Evolutionary conservation across 345 rosid species (phyloP), one percentile per base, ranked within the genome.

Genomic region (Lenwebbia sp.): DNA sequence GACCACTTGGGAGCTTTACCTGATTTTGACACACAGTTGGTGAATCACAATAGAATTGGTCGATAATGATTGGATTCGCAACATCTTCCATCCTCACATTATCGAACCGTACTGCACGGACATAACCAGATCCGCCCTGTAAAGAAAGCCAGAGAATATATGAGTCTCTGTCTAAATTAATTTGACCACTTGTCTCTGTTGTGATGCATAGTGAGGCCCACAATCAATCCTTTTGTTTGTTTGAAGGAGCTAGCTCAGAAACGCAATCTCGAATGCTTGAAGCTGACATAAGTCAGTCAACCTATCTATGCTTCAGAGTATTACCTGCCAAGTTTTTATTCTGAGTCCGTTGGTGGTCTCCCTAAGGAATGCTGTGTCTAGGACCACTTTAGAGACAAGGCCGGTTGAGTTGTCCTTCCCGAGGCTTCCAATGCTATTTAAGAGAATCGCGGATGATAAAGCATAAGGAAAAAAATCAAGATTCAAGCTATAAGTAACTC

Each of bases 321-420:
- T 89, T 92, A 96, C 99, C 99, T 97, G 99, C 98, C 98, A 97
- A 57, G 99, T 96, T 89, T 97, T 97, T 86, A 97, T 97, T 91
- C 99, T 94, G 87, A 97, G 91, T 65, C 99, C 99, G 86, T 95
- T 97, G 40, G 95, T 91, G 54, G 99, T 94, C 87, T 96, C 95
- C 60, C 87, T 91, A 84, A 97, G 88, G 56, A 90, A 86, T 76
- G 99, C 99, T 82, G 98, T 94, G 90, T 97, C 98, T 89, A 97
- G 85, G 85, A 97, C 96, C 86, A 97, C 96, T 89, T 95, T 95
- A 47, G 96, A 83, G 83, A 97, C 99, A 21, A 91, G 89, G 86
- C 89, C 99, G 22, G 86, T 92, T 1, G 98, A 93, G 92, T 93
- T 94, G 90, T 90, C 94, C 95, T 93, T 92, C 82, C 99, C 99